phyloP scores from a whole-genome alignment of 768 basidiomycete genomes.

The Boletus reticulatus region DNA sequence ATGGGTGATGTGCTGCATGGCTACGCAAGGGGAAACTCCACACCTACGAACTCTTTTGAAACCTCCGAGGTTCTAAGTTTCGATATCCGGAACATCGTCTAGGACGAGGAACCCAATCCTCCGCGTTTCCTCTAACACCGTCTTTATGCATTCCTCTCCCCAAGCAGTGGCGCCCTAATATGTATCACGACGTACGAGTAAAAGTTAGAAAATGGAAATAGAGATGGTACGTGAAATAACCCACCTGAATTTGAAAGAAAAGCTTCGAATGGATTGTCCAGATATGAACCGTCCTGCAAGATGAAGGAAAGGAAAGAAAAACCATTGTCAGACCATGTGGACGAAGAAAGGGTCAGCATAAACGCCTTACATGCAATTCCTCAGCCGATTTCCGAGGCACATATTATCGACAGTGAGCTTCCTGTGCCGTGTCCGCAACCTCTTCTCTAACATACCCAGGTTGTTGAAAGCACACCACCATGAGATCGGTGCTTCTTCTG shows the following conservation, averaged over 20 bases:
- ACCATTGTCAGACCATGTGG: neutral
- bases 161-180: slow-evolving; percentile 20
- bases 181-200: neutral
- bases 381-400: slow-evolving; percentile 9
- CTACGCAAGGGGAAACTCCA: too few species aligned
- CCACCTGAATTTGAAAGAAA: slow-evolving; percentile 12
- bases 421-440: slow-evolving; percentile 2
- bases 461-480: slow-evolving; percentile 16
- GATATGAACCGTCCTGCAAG: slow-evolving; percentile 10
- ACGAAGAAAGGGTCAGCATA: too few species aligned
- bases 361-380: slow-evolving; percentile 6
- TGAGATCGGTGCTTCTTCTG: neutral
- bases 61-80: too few species aligned
- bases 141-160: slow-evolving; percentile 17
- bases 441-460: slow-evolving; percentile 13
- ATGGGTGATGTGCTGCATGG: too few species aligned
- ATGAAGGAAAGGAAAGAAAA: too few species aligned
- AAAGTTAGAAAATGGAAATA: too few species aligned
- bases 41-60: too few species aligned
- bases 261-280: slow-evolving; percentile 21
- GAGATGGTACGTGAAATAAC: neutral
- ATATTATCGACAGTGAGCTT: slow-evolving; percentile 1
- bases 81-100: neutral
- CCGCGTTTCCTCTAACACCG: slow-evolving; percentile 13
- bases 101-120: slow-evolving; percentile 16